Base-by-base conservation (phyloP, 495 filamentous ascomycete species). In the Hypoxylon lenormandii region DNA sequence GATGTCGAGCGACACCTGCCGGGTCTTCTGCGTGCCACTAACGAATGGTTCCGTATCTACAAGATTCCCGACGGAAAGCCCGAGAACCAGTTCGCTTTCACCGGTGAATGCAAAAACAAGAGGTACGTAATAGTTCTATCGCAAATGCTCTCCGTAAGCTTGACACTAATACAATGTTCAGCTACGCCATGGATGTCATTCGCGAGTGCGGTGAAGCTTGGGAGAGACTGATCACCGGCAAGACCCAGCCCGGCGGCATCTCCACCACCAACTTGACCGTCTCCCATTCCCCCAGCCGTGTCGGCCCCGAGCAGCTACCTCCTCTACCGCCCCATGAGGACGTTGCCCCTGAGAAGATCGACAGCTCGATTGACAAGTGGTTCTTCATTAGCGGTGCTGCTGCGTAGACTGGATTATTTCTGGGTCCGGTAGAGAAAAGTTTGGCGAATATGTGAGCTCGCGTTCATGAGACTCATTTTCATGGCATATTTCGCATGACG, bases 21-120 rank as follows among this genome's bases (percentile, higher is more conserved):
- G 43, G 96, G 96, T 66, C 90, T 98, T 38, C 84, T 99, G 76
- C 88, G 96, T 69, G 96, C 96, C 76, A 98, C 95, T 78, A 99
- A 99, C 79, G 96, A 99, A 87, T 99, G 96, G 96, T 99, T 99
- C 92, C 92, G 96, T 81, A 98, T 99, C 87, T 99, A 99, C 89
- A 98, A 98, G 87, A 98, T 99, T 83, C 96, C 96, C 75, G 96
- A 99, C 77, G 96, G 96, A 86, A 99, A 98, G 93, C 94, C 94
- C 74, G 95, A 98, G 89, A 99, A 99, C 88, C 95, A 98, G 85
- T 98, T 99, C 76, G 96, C 96, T 72, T 99, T 99, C 88, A 96
- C 93, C 54, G 96, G 96, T 82, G 96, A 99, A 86, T 98, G 96
- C 91, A 99, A 99, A 89, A 99, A 99, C 89, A 96, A 94, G 88